phyloP scores from a whole-genome alignment of 225 moss, liverwort and hornwort species.

The Takakia lepidozioides region DNA sequence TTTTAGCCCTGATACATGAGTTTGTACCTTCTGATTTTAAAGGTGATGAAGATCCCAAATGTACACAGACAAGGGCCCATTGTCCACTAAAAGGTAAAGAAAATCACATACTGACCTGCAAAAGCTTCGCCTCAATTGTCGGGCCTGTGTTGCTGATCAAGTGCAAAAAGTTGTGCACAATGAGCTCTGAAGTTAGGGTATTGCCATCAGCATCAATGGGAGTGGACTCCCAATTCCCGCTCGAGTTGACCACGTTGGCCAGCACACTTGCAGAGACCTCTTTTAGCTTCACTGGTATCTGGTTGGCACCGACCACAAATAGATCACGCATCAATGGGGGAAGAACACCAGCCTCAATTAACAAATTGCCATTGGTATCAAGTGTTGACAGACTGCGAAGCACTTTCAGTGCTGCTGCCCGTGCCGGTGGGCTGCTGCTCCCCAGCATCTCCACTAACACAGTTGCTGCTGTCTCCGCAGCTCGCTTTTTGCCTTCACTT shows the following conservation, averaged over 20 bases:
- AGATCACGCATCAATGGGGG: conserved; percentile 82
- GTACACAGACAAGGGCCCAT: no score
- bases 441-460: conserved; percentile 71
- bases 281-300: conserved; percentile 70
- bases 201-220: conserved; percentile 59
- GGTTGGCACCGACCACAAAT: conserved; percentile 60
- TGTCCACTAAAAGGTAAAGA: no score
- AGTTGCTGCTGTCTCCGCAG: conserved; percentile 44
- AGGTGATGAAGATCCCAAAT: no score
- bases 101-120: conserved; percentile 29
- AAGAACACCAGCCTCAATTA: conserved; percentile 76
- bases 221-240: conserved; percentile 66
- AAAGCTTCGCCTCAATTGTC: conserved; percentile 63
- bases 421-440: conserved; percentile 37
- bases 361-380: conserved; percentile 62
- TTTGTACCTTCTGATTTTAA: no score
- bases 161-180: conserved; percentile 80
- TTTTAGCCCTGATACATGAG: no score
- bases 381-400: conserved; percentile 57
- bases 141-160: conserved; percentile 92
- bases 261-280: conserved; percentile 79
- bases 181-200: conserved; percentile 69
- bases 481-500: conserved; percentile 53
- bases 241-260: conserved; percentile 68
- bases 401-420: conserved; percentile 65